Percentiles rank a stretch among this genome's conserved stretches.
Conservation (phyloP, 805 yeast species). For the Alloascoidea hylecoeti region DNA sequence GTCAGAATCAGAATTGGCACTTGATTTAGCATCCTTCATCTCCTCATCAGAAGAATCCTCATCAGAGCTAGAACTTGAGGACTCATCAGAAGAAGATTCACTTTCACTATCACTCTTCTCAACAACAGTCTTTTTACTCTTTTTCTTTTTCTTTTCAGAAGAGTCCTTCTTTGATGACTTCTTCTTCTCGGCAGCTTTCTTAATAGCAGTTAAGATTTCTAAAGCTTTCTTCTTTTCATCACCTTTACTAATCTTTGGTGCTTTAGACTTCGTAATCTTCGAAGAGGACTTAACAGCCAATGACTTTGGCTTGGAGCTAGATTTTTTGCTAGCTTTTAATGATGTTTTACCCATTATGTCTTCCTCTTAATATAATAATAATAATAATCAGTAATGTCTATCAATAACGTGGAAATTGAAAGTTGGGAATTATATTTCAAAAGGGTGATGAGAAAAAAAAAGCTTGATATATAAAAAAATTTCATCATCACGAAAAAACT, state of each 20-base stretch:
- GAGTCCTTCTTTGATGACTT: slow-evolving; percentile 7
- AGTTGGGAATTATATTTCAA: no score
- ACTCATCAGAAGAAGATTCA: slow-evolving; percentile 13
- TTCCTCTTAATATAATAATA: not conserved
- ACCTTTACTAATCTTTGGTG: not conserved
- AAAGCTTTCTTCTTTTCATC: slow-evolving; percentile 1
- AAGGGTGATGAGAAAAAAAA: not conserved
- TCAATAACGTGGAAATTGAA: no score
- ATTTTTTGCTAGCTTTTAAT: no score
- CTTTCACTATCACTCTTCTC: slow-evolving; percentile 18
- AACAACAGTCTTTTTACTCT: slow-evolving; percentile 14
- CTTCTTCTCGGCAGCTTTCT: slow-evolving; percentile 6
- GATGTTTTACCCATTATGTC: not conserved
- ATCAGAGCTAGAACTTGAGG: slow-evolving; percentile 13
- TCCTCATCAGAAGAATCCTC: slow-evolving; percentile 6
- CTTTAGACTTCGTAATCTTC: not conserved
- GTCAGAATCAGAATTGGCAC: slow-evolving; percentile 9
- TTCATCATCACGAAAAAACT: not conserved
- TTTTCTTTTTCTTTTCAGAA: slow-evolving; percentile 6
- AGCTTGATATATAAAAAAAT: not conserved
- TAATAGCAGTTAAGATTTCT: slow-evolving; percentile 6
- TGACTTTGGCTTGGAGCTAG: not conserved
- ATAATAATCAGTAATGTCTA: not conserved
- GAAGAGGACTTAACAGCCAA: not conserved
- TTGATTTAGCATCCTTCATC: slow-evolving; percentile 9